A percentile compares a stretch with the other conserved stretches of the same genome.
Evolutionary conservation across 2,329 filamentous ascomycete genomes (phyloP).

Genomic region (Xylaria sp.): DNA sequence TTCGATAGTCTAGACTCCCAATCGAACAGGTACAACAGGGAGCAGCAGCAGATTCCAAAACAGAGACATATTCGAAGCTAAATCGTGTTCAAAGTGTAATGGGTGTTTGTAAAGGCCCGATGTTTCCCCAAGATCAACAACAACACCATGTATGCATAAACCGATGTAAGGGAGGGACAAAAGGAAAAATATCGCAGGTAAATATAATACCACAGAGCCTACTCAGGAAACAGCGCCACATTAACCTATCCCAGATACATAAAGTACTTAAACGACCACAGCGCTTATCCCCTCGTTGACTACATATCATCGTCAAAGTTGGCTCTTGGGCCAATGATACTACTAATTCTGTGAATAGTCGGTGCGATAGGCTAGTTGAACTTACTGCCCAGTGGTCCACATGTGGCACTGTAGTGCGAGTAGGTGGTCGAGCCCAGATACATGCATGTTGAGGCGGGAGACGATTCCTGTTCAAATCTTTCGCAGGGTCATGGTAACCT

Average conservation of each 20-base stretch:
- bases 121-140: background rate
- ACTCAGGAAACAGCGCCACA: background rate
- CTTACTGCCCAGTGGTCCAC: background rate
- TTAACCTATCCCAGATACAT: background rate
- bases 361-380: background rate
- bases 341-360: background rate
- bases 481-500: background rate
- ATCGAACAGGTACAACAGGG: background rate
- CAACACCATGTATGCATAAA: background rate
- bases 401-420: background rate
- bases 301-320: background rate
- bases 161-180: background rate
- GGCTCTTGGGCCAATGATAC: background rate
- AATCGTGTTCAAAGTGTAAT: background rate
- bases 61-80: background rate
- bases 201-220: background rate
- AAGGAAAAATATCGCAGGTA: background rate
- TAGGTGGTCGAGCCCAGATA: background rate
- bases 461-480: background rate
- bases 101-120: background rate
- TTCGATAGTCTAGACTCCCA: background rate
- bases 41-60: background rate
- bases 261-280: background rate
- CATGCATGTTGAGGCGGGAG: background rate
- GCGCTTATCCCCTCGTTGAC: slow-evolving; percentile 12